These are phyloP conservation scores for Handroanthus guayacan DNA, from an alignment of 257 asterid species.

Conservation along the genomic window DNA sequence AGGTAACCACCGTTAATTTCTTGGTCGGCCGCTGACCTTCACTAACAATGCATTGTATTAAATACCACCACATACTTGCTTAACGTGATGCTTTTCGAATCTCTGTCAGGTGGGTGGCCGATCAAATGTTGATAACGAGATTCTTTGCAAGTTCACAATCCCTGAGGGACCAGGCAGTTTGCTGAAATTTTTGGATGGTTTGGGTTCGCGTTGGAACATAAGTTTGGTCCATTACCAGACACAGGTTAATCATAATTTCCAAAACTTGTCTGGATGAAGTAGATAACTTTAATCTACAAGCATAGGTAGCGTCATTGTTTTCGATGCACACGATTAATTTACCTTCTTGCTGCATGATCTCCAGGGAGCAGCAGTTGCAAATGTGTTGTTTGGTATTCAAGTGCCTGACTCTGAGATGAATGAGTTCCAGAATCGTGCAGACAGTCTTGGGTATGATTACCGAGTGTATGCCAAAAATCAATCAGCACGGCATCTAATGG, in stretches of 20 bases:
- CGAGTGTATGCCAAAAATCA: slow-evolving; percentile 67
- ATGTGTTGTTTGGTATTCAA: slow-evolving; percentile 90
- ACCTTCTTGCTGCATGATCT: slow-evolving; percentile 13
- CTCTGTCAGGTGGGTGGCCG: slow-evolving; percentile 87
- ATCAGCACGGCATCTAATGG: slow-evolving; percentile 78
- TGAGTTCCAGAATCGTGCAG: slow-evolving; percentile 67
- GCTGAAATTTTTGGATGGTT: slow-evolving; percentile 76
- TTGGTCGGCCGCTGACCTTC: background rate
- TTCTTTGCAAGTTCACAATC: slow-evolving; percentile 82
- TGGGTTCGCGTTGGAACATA: slow-evolving; percentile 96
- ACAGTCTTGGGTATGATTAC: slow-evolving; percentile 71
- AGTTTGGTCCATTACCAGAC: slow-evolving; percentile 93
- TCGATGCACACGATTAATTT: background rate
- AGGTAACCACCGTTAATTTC: background rate
- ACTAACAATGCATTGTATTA: slow-evolving; percentile 3
- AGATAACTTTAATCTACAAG: too few relatives aligned
- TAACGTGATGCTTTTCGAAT: background rate
- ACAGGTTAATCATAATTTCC: slow-evolving; percentile 68
- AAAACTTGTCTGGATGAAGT: background rate
- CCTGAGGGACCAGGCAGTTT: slow-evolving; percentile 94
- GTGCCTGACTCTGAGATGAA: slow-evolving; percentile 63
- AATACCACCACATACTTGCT: background rate
- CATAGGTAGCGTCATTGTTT: background rate
- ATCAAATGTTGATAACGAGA: slow-evolving; percentile 76
- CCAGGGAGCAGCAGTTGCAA: slow-evolving; percentile 91